A percentile compares a stretch with the other conserved stretches of the same genome.
Evolutionary conservation across 495 filamentous ascomycete genomes (phyloP).

Genomic region (Cryomyces minteri): DNA sequence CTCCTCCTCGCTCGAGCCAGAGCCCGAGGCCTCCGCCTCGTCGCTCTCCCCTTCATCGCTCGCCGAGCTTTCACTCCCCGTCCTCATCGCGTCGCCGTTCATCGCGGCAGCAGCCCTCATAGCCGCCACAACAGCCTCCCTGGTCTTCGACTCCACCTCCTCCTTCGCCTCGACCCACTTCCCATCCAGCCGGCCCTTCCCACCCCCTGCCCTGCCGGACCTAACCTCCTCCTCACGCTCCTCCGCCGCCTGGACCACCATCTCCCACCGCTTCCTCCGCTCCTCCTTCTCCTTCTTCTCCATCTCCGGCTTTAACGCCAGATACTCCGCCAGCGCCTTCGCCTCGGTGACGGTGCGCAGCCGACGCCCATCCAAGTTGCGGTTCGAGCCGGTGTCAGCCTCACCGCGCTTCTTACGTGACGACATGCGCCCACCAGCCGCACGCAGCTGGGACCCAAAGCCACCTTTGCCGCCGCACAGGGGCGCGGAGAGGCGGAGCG

Average conservation of each 20-base stretch:
- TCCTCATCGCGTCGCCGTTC: constrained; percentile 1
- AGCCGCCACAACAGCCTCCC: constrained; percentile 63
- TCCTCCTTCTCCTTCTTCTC: constrained; percentile 80
- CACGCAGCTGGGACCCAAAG: constrained; percentile 91
- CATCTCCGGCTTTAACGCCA: constrained; percentile 94
- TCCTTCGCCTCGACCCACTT: constrained; percentile 91
- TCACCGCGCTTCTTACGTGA: constrained; percentile 73
- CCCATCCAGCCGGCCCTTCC: constrained; percentile 51
- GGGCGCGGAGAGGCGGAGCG: constrained; percentile 56
- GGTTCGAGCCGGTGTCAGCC: constrained; percentile 68
- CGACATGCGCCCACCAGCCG: constrained; percentile 94
- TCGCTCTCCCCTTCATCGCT: constrained; percentile 30
- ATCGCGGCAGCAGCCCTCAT: constrained; percentile 45
- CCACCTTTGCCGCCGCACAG: constrained; percentile 89
- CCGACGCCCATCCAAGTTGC: constrained; percentile 84
- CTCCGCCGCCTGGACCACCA: constrained; percentile 69
- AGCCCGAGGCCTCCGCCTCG: constrained; percentile 15
- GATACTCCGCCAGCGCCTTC: constrained; percentile 84
- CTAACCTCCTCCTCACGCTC: constrained; percentile 61
- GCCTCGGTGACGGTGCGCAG: constrained; percentile 85
- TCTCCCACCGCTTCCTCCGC: constrained; percentile 60
- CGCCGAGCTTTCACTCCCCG: constrained; percentile 14
- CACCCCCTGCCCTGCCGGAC: constrained; percentile 27
- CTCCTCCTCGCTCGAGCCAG: constrained; percentile 7
- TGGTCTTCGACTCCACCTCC: constrained; percentile 60